Base-by-base conservation (phyloP, 257 asterid species). In the Solanum neorickii region DNA sequence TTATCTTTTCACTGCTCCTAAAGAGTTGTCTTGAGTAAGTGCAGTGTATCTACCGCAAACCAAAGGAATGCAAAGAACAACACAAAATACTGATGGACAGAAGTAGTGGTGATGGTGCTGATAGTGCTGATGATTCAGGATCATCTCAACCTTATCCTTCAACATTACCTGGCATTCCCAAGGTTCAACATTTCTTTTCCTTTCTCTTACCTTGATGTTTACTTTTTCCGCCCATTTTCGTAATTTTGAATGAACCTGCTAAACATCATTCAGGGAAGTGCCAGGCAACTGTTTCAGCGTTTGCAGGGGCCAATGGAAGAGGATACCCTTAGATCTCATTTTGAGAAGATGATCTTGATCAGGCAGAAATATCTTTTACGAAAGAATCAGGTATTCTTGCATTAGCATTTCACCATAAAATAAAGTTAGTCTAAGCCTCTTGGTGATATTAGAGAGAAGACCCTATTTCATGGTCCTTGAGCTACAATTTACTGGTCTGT, bases 221-320 rank as follows among this genome's bases (percentile, higher is more conserved):
- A 44, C 87, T 62, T 86, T 21, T n/a, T 11, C 33, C 16, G 15
- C 33, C 33, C 33, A 62, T 84, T 69, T 66, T 46, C 73, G 74
- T 76, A 84, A 66, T 18, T 66, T 86, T 88, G 85, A 85, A 35
- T 75, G 52, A 84, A 89, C 87, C 65, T 86, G 85, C 49, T 84
- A 89, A 92, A 27, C 91, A 89, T 87, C 88, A 78, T 92, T 84
- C 94, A 97, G 99, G 99, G 99, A 83, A 93, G 95, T 86, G 99
- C 99, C 88, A 92, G 99, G 77, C 99, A 96, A 89, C 92, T 97
- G 92, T 96, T 97, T 91, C 98, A 95, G 88, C 97, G 93, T 60
- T 89, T 97, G 91, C 98, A 95, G 92, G 99, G 98, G 82, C 99
- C 99, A 87, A 90, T 95, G 94, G 99, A 96, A 90, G 99, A 97